Evolutionary conservation across 2,329 filamentous ascomycete species (phyloP).

Genomic region (Pezizomycotina sp.): DNA sequence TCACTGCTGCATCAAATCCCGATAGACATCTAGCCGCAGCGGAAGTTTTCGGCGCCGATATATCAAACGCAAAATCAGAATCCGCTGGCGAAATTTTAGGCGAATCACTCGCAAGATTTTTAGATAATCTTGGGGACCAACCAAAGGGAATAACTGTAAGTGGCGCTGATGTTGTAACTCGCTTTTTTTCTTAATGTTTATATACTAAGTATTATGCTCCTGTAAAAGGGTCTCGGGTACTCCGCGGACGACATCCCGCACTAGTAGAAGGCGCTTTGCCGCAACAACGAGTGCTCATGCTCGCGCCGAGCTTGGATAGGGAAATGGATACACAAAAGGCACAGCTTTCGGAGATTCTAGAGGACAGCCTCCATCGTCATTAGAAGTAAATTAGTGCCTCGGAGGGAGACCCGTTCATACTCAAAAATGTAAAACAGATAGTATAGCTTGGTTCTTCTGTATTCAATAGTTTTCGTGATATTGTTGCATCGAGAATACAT

Average conservation of each 20-base stretch:
- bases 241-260: constrained; percentile 54
- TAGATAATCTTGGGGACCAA: constrained; percentile 74
- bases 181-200: too few species aligned
- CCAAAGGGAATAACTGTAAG: constrained; percentile 69
- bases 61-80: constrained; percentile 71
- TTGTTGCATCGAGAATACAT: too few species aligned
- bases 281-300: constrained; percentile 74
- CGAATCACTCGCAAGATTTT: constrained; percentile 66
- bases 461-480: too few species aligned
- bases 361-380: too few species aligned
- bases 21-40: constrained; percentile 80
- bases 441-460: too few species aligned
- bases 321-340: constrained; percentile 54
- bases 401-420: too few species aligned
- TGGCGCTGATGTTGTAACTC: too few species aligned
- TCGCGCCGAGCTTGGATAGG: constrained; percentile 64
- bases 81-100: constrained; percentile 75
- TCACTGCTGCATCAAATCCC: constrained; percentile 80
- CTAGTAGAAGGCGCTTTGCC: constrained; percentile 91
- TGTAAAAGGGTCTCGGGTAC: constrained; percentile 75
- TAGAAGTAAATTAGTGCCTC: too few species aligned
- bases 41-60: constrained; percentile 78
- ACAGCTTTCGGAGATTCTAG: too few species aligned
- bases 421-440: too few species aligned
- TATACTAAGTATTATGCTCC: too few species aligned